Evolutionary conservation across 345 rosid genomes (phyloP).

Genomic region (Boechera retrofracta): DNA sequence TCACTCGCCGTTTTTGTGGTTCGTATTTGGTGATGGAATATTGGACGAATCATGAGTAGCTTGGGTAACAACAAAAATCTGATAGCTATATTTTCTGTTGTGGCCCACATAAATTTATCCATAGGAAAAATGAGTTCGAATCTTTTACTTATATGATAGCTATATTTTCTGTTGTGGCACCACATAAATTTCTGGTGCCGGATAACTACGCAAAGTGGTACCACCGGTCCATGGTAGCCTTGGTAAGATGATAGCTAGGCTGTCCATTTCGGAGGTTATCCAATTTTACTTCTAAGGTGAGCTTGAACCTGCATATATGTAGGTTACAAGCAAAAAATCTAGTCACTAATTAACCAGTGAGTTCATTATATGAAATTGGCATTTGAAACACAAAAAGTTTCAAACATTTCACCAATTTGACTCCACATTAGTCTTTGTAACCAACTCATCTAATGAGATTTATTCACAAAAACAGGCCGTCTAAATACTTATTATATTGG

Average conservation of each 20-base stretch:
- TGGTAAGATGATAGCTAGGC: slow-evolving; percentile 15
- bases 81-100: slow-evolving; percentile 20
- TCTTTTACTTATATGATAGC: slow-evolving; percentile 25
- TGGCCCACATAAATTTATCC: slow-evolving; percentile 35
- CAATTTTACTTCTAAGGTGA: background rate
- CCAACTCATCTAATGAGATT: background rate
- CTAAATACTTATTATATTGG: too few relatives aligned
- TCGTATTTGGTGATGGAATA: slow-evolving; percentile 14
- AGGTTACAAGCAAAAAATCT: background rate
- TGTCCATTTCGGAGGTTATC: background rate
- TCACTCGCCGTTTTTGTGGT: slow-evolving; percentile 27
- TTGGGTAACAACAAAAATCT: slow-evolving; percentile 34
- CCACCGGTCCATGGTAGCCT: slow-evolving; percentile 29
- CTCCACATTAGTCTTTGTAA: background rate
- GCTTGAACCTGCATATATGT: background rate
- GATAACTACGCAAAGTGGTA: slow-evolving; percentile 32
- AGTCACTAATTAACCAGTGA: background rate
- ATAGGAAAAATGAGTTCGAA: slow-evolving; percentile 31
- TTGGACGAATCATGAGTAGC: slow-evolving; percentile 27
- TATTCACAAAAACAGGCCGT: background rate
- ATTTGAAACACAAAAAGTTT: background rate
- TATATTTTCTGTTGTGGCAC: slow-evolving; percentile 14
- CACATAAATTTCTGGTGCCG: slow-evolving; percentile 25
- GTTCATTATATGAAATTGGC: too few relatives aligned
- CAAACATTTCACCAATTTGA: background rate